A percentile compares a stretch with the other conserved stretches of the same genome.
These are phyloP conservation scores for Quercus wislizeni DNA, from an alignment of 306 rosid genomes.

Conservation along the genomic window DNA sequence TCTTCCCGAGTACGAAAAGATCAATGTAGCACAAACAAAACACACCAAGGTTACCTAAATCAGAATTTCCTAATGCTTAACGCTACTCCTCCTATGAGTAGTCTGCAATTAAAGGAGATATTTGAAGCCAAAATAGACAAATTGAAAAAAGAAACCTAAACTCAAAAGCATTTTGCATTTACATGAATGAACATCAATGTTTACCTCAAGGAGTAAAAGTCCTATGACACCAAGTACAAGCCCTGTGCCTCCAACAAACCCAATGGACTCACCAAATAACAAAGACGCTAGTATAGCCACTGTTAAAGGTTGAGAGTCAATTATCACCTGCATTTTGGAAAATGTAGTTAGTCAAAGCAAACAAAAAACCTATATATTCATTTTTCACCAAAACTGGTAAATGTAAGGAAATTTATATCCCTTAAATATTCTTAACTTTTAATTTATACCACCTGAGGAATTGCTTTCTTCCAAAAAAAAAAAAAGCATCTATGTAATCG, in stretches of 20 bases:
- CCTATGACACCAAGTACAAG: slow-evolving; percentile 89
- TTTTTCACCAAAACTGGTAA: not conserved
- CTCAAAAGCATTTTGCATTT: not conserved
- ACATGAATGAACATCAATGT: slow-evolving; percentile 1
- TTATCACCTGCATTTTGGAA: slow-evolving; percentile 66
- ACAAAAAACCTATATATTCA: not conserved
- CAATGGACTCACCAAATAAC: slow-evolving; percentile 88
- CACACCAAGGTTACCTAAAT: too few relatives aligned
- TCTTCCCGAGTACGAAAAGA: too few relatives aligned
- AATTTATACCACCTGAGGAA: not conserved
- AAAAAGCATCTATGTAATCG: not conserved
- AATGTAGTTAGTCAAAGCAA: slow-evolving; percentile 8
- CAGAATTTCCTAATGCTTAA: too few relatives aligned
- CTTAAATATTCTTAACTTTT: not conserved
- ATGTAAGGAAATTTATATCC: not conserved
- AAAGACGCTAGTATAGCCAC: slow-evolving; percentile 89
- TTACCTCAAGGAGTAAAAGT: slow-evolving; percentile 84
- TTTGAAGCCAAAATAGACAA: not conserved
- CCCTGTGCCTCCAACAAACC: slow-evolving; percentile 79
- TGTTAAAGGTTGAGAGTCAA: slow-evolving; percentile 95
- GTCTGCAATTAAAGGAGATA: not conserved
- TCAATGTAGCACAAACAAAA: too few relatives aligned
- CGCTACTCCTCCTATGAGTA: too few relatives aligned
- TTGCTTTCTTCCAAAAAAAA: not conserved
- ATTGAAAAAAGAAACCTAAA: not conserved